These are phyloP conservation scores for Deakozyma indianensis DNA, from an alignment of 805 yeast genomes.

Conservation along the genomic window DNA sequence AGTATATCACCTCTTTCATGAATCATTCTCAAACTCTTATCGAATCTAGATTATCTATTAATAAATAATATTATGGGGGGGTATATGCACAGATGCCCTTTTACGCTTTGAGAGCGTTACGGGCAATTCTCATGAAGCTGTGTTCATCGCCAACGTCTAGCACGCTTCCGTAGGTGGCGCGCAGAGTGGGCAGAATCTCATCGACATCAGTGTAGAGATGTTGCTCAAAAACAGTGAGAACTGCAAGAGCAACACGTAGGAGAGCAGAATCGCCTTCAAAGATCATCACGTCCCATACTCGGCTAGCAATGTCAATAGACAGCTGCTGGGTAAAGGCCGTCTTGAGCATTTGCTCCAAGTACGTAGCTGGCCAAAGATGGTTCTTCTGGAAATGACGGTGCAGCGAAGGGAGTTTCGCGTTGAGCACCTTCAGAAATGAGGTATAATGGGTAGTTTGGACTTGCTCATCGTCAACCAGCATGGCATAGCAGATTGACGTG, in stretches of 20 bases:
- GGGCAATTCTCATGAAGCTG: background rate
- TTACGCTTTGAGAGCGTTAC: background rate
- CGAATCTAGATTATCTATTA: no score
- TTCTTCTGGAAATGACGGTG: conserved; percentile 35
- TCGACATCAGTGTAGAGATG: conserved; percentile 36
- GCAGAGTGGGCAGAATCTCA: conserved; percentile 27
- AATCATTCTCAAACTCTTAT: no score
- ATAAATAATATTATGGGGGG: no score
- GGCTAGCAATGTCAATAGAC: conserved; percentile 31
- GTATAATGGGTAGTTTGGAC: conserved; percentile 25
- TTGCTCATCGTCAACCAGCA: conserved; percentile 19
- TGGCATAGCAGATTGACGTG: conserved; percentile 21
- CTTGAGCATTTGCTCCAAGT: conserved; percentile 28
- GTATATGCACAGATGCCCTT: no score
- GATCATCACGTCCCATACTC: conserved; percentile 42
- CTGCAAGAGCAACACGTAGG: conserved; percentile 37
- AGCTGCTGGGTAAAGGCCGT: conserved; percentile 33
- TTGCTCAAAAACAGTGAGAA: conserved; percentile 33
- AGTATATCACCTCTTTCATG: no score
- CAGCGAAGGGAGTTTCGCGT: conserved; percentile 30
- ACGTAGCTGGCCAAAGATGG: conserved; percentile 27
- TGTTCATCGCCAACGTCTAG: background rate
- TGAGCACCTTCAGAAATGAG: conserved; percentile 35
- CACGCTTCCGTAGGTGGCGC: background rate
- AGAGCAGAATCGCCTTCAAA: conserved; percentile 50